Base-by-base conservation (phyloP, 2,329 filamentous ascomycete species). In the Alternaria gaisen region DNA sequence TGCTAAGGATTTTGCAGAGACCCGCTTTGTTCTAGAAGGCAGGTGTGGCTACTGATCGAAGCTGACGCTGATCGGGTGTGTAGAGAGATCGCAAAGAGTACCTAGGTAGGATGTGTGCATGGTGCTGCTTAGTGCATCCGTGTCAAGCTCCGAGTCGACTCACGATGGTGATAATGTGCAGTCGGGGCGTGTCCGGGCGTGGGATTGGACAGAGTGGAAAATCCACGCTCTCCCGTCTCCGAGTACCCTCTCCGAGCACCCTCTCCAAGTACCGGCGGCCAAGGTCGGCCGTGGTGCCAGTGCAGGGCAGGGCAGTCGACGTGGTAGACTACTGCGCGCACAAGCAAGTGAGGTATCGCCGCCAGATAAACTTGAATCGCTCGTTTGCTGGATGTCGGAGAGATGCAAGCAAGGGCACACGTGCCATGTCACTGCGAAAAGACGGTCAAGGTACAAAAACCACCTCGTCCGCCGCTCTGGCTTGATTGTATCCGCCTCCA, bases 11-110 rank as follows among this genome's bases (percentile, higher is more conserved):
- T 71, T 69, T 69, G 54, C 62, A 61, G 53, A 50, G 65, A 52
- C 67, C 63, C 58, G 67, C 70, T 71, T 72, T 73, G 67, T 73
- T 74, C 69, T 72, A 68, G 70, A 70, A 71, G 69, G 65, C 53
- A 60, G 48, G 61, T 61, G 63, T 61, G 65, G 60, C 62, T 53
- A 24, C 46, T 50, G 12, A 50, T 50, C 46, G 46, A 54, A 36
- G 42, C 50, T 47, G 51, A 36, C 56, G 57, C 36, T 42, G 43
- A 51, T 51, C 30, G 57, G 44, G 40, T 16, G 24, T 9, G 38
- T 58, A 24, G 32, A 53, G 46, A 50, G 30, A 38, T 50, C 20
- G 46, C 20, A 36, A 22, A 48, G 30, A 48, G 30, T 34, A 14
- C 12, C 46, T 24, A 43, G 32, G 32, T 36, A 36, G 32, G 11